Base-by-base conservation (phyloP, 2,329 filamentous ascomycete species). In the Penicillium italicum region DNA sequence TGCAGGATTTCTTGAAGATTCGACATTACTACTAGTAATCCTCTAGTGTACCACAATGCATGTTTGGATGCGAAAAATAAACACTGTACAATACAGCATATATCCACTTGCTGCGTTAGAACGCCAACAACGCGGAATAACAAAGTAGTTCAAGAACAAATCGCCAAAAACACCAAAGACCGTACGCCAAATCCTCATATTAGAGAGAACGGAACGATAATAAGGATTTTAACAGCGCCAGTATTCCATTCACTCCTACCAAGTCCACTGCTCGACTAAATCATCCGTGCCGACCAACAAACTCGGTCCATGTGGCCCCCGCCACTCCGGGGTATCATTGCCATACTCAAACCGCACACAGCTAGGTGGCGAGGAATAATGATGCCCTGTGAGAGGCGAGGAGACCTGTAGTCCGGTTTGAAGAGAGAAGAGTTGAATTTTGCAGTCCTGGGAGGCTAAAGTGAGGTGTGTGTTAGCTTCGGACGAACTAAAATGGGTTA, bases 221-320 rank as follows among this genome's bases (percentile, higher is more conserved):
- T 10, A 33, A 34, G 7, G 4, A 22, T 22, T 9, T 2, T n/a
- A 22, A 1, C n/a, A 31, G 11, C 26, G 33, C 33, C 6, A 10
- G 11, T 16, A 10, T 22, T 14, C 4, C n/a, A 11, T n/a, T 3
- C 12, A 49, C 14, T 18, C 36, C 45, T 64, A 73, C 71, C 72
- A 74, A n/a, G 56, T 65, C 72, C 73, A 76, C 55, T 76, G 68
- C 49, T 75, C 69, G 28, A 76, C 68, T 3, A 62, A 61, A 12
- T 59, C 61, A 26, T 70, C 62, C 1, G 69, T 58, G 52, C 68
- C 66, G 48, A 75, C 67, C 43, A 76, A 47, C 51, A 76, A 57
- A 49, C 69, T 70, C 3, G 73, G 72, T 0, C 63, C 66, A 48
- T 69, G 69, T 2, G 67, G 63, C 0, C 65, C 68, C 37, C 64